These are phyloP conservation scores for Microbotryum saponariae DNA, from an alignment of 1,284 basidiomycete genomes.

Conservation along the genomic window DNA sequence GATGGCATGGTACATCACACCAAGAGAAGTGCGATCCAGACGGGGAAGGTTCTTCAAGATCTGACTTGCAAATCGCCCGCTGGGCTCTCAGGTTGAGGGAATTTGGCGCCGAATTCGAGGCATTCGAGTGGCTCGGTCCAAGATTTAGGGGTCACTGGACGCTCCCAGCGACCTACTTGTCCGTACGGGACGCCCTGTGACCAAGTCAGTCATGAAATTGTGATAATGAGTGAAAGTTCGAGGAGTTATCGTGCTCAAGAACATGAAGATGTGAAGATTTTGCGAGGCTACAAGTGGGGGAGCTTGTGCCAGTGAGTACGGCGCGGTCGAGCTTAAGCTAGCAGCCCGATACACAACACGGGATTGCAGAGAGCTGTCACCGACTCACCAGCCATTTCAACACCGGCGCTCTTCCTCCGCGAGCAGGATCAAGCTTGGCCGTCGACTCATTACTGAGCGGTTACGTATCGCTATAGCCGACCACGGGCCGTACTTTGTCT, in stretches of 20 bases:
- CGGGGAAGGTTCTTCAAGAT: no score
- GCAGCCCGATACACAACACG: no score
- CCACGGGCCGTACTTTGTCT: slow-evolving; percentile 12
- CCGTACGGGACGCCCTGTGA: slow-evolving; percentile 28
- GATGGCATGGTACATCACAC: no score
- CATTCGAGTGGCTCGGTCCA: slow-evolving; percentile 12
- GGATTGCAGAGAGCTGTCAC: no score
- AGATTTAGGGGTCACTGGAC: not conserved
- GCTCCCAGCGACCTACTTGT: slow-evolving; percentile 11
- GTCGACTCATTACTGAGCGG: slow-evolving; percentile 3
- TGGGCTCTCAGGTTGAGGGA: slow-evolving; percentile 12
- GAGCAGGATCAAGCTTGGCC: not conserved
- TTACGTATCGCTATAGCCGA: slow-evolving; percentile 17
- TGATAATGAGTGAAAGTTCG: not conserved
- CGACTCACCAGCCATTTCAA: slow-evolving; percentile 24
- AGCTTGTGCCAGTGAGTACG: no score
- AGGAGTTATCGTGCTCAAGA: no score
- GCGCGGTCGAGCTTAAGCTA: no score
- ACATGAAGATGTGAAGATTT: no score
- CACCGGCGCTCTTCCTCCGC: slow-evolving; percentile 2
- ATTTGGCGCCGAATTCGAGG: slow-evolving; percentile 25
- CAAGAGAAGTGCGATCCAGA: no score
- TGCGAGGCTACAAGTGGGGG: no score
- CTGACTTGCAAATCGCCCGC: no score
- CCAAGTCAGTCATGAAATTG: not conserved